Evolutionary conservation across 306 rosid species (phyloP), one percentile per base, ranked within the genome.

Genomic region (Sindora glabra): DNA sequence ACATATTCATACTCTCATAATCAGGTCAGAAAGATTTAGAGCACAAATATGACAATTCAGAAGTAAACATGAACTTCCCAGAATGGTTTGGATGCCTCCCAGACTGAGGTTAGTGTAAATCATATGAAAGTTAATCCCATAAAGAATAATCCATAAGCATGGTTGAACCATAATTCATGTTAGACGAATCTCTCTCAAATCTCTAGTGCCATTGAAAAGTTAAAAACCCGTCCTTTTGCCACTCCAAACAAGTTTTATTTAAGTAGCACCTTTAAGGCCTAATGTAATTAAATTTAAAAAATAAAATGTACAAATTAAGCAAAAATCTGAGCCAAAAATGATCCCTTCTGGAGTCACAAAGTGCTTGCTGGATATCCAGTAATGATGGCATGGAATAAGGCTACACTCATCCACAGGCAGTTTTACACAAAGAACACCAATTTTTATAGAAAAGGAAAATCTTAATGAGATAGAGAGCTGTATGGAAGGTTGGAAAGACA

Each of bases 281-380:
- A 3, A 53, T 12, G 0, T 9, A 29, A 1, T 51, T 22, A 29
- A 29, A 59, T 12, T 41, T 33, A 7, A 60, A 66, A 5, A 10
- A 34, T 3, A 33, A 10, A 4, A 10, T 4, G 3, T 34, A 34
- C 15, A 39, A 11, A 23, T 10, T 24, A 24, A 16, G 8, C 34
- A 6, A 59, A 65, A 74, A 79, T 95, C 94, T 74, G 95, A 76
- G 41, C 95, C 99, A 66, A 89, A 88, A 67, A 92, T 74, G 68
- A 89, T 56, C 42, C 96, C 96, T 57, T 84, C 77, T 10, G 90
- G 86, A 7, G 94, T 92, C 64, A 92, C 81, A 63, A 89, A 83
- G 46, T 89, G 96, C 56, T 86, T 83, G 83, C 96, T 92, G 36
- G 84, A 38, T 59, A 92, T 86, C 96, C 96, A 89, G 51, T 55